A percentile compares a stretch with the other conserved stretches of the same genome.
These are phyloP conservation scores for Tolypocladium endophyticum DNA, from an alignment of 2,329 filamentous ascomycete species.

Conservation along the genomic window DNA sequence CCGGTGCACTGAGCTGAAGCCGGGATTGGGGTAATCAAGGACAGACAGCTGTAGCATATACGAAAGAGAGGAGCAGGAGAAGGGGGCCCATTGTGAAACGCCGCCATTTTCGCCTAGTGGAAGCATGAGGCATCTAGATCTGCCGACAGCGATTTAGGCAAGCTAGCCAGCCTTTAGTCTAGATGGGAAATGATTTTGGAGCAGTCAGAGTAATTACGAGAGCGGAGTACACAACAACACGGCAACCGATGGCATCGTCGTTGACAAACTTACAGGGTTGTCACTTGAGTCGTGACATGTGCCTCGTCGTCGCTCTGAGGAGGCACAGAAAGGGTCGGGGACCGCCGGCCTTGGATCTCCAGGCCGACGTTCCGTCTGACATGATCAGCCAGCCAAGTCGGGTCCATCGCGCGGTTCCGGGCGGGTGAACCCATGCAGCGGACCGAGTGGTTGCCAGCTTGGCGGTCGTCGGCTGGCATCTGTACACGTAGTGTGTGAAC, in stretches of 20 bases:
- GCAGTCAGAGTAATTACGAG: background rate
- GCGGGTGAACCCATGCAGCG: background rate
- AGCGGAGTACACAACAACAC: slow-evolving; percentile 2
- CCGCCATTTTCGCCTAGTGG: background rate
- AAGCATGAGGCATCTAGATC: background rate
- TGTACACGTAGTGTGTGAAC: no score
- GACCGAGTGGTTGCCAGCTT: background rate
- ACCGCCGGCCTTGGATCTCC: background rate
- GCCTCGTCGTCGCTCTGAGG: background rate
- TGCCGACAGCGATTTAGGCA: background rate
- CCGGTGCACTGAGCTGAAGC: slow-evolving; percentile 1
- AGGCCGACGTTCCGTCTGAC: background rate
- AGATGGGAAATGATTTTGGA: background rate
- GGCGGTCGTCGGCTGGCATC: background rate
- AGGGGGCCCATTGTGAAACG: background rate
- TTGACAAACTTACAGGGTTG: background rate
- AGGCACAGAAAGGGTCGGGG: background rate
- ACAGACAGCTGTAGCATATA: background rate
- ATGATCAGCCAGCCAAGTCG: background rate
- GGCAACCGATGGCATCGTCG: background rate
- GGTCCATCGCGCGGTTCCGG: background rate
- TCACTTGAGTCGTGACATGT: background rate
- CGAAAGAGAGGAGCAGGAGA: background rate
- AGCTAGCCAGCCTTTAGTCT: background rate
- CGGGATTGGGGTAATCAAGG: background rate